phyloP scores from a whole-genome alignment of 1,284 basidiomycete genomes.

The Entoloma clypeatum region DNA sequence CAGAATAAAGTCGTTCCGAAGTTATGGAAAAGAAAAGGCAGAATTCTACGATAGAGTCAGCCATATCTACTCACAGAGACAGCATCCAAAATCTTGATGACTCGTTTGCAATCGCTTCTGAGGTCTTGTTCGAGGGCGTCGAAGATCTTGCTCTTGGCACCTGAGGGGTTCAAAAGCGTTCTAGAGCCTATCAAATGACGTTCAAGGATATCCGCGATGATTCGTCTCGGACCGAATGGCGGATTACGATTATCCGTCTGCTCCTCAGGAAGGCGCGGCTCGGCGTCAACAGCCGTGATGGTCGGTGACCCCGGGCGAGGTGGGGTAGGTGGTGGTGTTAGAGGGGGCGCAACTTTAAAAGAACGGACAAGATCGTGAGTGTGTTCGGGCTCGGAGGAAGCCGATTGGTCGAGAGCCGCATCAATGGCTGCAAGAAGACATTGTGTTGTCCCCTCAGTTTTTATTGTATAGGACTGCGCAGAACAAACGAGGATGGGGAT shows the following conservation, averaged over 20 bases:
- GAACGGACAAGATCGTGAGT: not conserved
- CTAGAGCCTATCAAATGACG: conserved; percentile 2
- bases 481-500: conserved; percentile 15
- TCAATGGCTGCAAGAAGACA: conserved; percentile 14
- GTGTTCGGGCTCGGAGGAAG: not conserved
- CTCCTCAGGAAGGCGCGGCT: not conserved
- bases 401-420: not conserved
- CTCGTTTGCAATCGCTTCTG: conserved; percentile 8
- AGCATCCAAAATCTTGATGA: not conserved
- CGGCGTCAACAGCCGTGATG: not conserved
- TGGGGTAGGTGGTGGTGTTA: conserved; percentile 10
- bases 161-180: not conserved
- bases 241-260: not conserved
- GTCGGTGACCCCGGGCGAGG: conserved; percentile 3
- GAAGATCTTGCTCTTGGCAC: conserved; percentile 2
- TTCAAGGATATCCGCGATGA: conserved; percentile 6
- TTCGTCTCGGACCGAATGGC: not conserved
- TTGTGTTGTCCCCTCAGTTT: conserved; percentile 14
- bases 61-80: conserved; percentile 2
- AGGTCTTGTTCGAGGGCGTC: conserved; percentile 1
- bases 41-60: not conserved
- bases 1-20: no score
- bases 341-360: not conserved
- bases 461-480: conserved; percentile 14
- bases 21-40: no score